Evolutionary conservation across 2,329 filamentous ascomycete genomes (phyloP).

Genomic region (Penicillium vulpinum): DNA sequence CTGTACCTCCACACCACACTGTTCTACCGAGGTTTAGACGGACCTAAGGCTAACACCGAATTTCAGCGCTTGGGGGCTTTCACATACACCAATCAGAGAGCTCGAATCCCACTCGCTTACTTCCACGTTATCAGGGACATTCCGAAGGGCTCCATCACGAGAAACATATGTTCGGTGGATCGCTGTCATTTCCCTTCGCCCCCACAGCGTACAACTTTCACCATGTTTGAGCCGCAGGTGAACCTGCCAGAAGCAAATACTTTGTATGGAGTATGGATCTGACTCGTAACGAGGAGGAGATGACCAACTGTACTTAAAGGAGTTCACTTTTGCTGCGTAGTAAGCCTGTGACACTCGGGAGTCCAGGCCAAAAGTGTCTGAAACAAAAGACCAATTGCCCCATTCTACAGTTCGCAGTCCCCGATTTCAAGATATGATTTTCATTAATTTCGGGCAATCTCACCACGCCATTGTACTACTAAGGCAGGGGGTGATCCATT

Average conservation of each 20-base stretch:
- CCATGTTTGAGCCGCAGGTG: neutral
- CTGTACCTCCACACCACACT: neutral
- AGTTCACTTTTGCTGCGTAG: no score
- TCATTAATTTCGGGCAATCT: neutral
- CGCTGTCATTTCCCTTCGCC: neutral
- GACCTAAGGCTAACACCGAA: neutral
- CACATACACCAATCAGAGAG: conserved; percentile 4
- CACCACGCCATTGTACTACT: conserved; percentile 10
- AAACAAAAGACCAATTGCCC: conserved; percentile 1
- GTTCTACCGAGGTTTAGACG: neutral
- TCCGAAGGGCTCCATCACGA: neutral
- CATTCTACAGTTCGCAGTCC: conserved; percentile 4
- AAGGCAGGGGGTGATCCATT: conserved; percentile 21
- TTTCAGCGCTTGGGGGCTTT: neutral
- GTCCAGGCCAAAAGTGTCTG: neutral
- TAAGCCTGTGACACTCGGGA: neutral
- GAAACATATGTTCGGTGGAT: conserved; percentile 13
- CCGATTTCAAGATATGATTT: conserved; percentile 16
- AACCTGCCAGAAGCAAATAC: neutral
- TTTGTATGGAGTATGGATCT: neutral
- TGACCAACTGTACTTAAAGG: neutral
- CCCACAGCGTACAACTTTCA: neutral
- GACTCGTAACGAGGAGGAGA: neutral
- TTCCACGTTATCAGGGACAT: neutral
- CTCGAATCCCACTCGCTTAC: conserved; percentile 1